Evolutionary conservation across 2,329 filamentous ascomycete genomes (phyloP).

Genomic region (Grosmannia clavigera): DNA sequence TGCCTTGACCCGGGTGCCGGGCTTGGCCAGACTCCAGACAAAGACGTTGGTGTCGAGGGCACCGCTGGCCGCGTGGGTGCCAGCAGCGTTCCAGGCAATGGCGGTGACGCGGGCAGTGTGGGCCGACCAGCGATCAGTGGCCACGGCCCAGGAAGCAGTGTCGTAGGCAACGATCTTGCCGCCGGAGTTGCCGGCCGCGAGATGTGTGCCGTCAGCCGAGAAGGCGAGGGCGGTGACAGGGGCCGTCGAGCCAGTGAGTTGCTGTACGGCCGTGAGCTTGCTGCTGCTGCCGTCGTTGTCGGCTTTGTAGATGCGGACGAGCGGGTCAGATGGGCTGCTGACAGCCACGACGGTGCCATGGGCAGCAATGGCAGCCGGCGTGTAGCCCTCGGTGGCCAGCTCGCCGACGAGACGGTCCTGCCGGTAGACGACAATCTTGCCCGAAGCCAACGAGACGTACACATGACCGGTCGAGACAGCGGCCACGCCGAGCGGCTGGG

Average conservation of each 20-base stretch:
- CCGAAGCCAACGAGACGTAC: conserved; percentile 43
- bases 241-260: conserved; percentile 56
- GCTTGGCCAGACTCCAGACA: conserved; percentile 78
- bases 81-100: conserved; percentile 64
- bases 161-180: conserved; percentile 83
- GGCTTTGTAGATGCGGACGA: conserved; percentile 63
- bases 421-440: conserved; percentile 38
- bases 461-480: conserved; percentile 34
- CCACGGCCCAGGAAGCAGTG: conserved; percentile 47
- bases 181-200: conserved; percentile 71
- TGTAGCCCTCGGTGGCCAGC: conserved; percentile 42
- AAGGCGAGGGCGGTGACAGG: conserved; percentile 73
- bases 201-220: conserved; percentile 59
- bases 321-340: conserved; percentile 52
- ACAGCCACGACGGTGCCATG: conserved; percentile 58
- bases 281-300: conserved; percentile 31
- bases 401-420: conserved; percentile 48
- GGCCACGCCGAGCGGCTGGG: conserved; percentile 68
- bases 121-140: conserved; percentile 60
- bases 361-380: conserved; percentile 61
- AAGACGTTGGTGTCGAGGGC: conserved; percentile 84
- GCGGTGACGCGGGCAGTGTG: conserved; percentile 46
- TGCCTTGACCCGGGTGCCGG: conserved; percentile 72
- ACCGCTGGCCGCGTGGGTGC: conserved; percentile 71
- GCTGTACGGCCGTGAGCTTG: conserved; percentile 40